These are phyloP conservation scores for Carex cristatella DNA, from an alignment of 176 grass and related monocot genomes.

Conservation along the genomic window DNA sequence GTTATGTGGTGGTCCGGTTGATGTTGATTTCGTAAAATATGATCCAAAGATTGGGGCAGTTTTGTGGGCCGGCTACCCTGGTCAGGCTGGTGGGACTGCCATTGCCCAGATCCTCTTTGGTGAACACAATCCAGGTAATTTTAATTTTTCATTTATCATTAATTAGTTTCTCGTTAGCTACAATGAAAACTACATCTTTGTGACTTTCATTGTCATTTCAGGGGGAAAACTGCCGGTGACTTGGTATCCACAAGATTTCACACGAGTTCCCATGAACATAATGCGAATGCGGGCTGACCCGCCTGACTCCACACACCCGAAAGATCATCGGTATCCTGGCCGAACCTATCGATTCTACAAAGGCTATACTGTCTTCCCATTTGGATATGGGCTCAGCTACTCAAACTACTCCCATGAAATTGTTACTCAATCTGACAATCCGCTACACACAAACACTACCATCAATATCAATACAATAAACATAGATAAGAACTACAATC, in stretches of 20 bases:
- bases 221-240: slow-evolving; percentile 36
- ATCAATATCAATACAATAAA: background rate
- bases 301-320: slow-evolving; percentile 3
- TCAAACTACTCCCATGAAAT: slow-evolving; percentile 26
- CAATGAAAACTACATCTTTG: background rate
- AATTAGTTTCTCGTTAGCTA: background rate
- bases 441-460: slow-evolving; percentile 25
- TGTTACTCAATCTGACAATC: slow-evolving; percentile 8
- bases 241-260: slow-evolving; percentile 44
- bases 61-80: slow-evolving; percentile 52
- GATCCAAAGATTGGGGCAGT: slow-evolving; percentile 52
- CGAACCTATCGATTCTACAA: slow-evolving; percentile 31
- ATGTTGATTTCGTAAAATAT: slow-evolving; percentile 43
- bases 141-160: background rate
- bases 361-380: slow-evolving; percentile 22
- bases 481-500: background rate
- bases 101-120: slow-evolving; percentile 46
- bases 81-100: slow-evolving; percentile 40
- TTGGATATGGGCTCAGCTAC: slow-evolving; percentile 33
- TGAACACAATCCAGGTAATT: slow-evolving; percentile 34
- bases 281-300: slow-evolving; percentile 23
- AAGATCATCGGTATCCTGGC: slow-evolving; percentile 21
- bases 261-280: slow-evolving; percentile 28
- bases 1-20: slow-evolving; percentile 40
- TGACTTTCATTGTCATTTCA: background rate